Evolutionary conservation across 129 eudicot species (phyloP).

Genomic region (Pulicaria dysenterica): DNA sequence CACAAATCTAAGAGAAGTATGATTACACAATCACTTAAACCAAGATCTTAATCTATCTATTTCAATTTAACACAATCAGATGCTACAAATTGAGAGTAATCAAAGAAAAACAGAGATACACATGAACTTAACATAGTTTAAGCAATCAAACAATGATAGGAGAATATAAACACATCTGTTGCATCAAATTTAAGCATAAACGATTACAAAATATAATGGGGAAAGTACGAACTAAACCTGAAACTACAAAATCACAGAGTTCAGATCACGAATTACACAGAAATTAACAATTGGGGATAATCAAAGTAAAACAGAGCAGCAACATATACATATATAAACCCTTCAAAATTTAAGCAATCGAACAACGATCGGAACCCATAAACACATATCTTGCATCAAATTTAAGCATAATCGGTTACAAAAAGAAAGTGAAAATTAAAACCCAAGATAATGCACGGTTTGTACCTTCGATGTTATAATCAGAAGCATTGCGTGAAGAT

Average conservation of each 20-base stretch:
- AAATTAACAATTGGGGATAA: constrained; percentile 5
- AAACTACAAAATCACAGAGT: too few species aligned
- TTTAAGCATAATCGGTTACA: constrained; percentile 8
- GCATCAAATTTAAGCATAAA: constrained; percentile 8
- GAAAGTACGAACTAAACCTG: too few species aligned
- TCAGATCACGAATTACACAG: too few species aligned
- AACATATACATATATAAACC: neutral
- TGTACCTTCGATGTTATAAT: constrained; percentile 54
- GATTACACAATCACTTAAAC: neutral
- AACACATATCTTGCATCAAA: constrained; percentile 15
- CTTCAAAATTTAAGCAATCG: neutral
- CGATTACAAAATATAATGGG: neutral
- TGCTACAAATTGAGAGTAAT: neutral
- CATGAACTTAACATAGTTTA: neutral
- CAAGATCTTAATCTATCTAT: too few species aligned
- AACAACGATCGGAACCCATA: neutral
- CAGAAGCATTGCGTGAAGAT: neutral
- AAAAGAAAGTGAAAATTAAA: neutral
- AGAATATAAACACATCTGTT: neutral
- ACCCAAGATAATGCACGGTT: neutral
- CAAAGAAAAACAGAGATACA: neutral
- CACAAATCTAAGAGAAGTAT: neutral
- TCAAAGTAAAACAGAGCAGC: neutral
- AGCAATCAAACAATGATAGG: neutral
- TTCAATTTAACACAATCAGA: too few species aligned